Percentiles rank a stretch among this genome's conserved stretches.
These are phyloP conservation scores for Podila verticillata DNA, from an alignment of 192 early-diverging fungal species.

Conservation along the genomic window DNA sequence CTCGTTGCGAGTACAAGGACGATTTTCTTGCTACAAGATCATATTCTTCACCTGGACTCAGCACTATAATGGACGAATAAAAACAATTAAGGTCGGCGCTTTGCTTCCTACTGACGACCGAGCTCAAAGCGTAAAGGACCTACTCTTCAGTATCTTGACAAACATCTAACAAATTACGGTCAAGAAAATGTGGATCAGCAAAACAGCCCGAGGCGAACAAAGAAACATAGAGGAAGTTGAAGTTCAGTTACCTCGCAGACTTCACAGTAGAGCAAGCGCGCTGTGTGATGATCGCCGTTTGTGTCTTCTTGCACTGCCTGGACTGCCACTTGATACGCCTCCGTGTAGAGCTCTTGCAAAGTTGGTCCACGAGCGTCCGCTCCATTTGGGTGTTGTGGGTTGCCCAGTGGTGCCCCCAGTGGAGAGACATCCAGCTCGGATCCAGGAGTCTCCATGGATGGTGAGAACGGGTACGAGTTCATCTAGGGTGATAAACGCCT, in stretches of 20 bases:
- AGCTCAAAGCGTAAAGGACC: background rate
- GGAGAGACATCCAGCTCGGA: constrained; percentile 24
- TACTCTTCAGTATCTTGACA: constrained; percentile 38
- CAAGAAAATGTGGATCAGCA: background rate
- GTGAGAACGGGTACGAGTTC: constrained; percentile 31
- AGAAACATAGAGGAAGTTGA: background rate
- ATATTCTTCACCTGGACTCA: constrained; percentile 26
- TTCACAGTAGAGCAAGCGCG: constrained; percentile 40
- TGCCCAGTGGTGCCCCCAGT: constrained; percentile 7
- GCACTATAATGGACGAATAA: constrained; percentile 12
- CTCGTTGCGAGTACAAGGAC: constrained; percentile 22
- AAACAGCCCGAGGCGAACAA: background rate
- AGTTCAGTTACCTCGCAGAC: constrained; percentile 32
- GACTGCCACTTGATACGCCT: constrained; percentile 27
- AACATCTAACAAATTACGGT: constrained; percentile 10
- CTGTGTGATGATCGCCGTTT: constrained; percentile 47
- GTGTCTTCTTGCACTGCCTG: constrained; percentile 46
- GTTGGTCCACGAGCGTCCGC: background rate
- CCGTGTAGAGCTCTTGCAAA: constrained; percentile 22
- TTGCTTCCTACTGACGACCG: background rate
- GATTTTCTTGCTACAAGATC: constrained; percentile 27
- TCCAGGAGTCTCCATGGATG: constrained; percentile 21
- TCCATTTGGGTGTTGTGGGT: background rate
- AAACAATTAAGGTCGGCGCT: background rate
- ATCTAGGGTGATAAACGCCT: constrained; percentile 4